phyloP scores from a whole-genome alignment of 306 rosid genomes.

The Abrus pulchellus region DNA sequence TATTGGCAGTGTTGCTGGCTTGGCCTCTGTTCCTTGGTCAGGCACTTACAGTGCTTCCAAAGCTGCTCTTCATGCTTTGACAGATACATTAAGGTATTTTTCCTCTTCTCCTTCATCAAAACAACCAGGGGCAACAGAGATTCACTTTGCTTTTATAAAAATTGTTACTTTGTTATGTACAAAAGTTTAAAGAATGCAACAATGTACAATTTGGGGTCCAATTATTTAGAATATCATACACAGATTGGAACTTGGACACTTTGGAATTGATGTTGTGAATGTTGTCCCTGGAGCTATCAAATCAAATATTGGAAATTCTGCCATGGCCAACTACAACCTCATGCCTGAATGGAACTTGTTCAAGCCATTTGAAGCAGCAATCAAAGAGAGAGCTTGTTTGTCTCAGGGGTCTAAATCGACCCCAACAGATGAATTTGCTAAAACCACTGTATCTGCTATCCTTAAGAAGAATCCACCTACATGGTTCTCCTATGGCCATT shows the following conservation, averaged over 20 bases:
- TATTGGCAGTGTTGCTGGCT: conserved; percentile 69
- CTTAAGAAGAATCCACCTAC: conserved; percentile 78
- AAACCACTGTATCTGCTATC: conserved; percentile 64
- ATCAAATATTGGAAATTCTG: conserved; percentile 76
- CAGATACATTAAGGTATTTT: conserved; percentile 79
- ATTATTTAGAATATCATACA: background rate
- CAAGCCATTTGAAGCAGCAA: conserved; percentile 73
- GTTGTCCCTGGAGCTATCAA: conserved; percentile 84
- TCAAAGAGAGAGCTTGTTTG: conserved; percentile 59
- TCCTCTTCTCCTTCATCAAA: background rate
- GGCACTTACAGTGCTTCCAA: conserved; percentile 81
- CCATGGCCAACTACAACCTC: conserved; percentile 56
- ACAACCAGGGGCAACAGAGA: background rate
- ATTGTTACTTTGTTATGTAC: background rate
- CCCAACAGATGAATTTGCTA: conserved; percentile 79
- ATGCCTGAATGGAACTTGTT: conserved; percentile 77
- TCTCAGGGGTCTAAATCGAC: conserved; percentile 70
- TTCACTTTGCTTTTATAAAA: background rate
- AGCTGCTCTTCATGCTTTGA: conserved; percentile 81
- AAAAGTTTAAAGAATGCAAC: background rate
- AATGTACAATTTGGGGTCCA: background rate
- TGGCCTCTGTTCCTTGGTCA: conserved; percentile 82
- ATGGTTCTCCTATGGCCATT: conserved; percentile 77
- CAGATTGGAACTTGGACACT: conserved; percentile 72
- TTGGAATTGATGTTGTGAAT: conserved; percentile 80